Conservation (phyloP, 768 basidiomycete species). For the Auriscalpium vulgare region DNA sequence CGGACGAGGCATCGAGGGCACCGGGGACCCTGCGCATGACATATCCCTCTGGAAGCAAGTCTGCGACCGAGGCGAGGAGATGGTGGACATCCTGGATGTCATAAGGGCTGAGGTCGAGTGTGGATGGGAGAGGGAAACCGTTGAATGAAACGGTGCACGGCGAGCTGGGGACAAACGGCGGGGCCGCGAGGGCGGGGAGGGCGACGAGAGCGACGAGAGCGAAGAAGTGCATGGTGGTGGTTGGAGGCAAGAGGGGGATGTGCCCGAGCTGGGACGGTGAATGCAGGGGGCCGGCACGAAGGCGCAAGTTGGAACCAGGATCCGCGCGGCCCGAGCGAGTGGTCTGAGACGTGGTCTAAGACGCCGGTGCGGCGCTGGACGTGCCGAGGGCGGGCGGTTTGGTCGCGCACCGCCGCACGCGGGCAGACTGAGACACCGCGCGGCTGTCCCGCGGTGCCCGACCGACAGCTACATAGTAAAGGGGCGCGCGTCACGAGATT, state of each 20-base stretch:
- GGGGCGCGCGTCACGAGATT: too few species aligned
- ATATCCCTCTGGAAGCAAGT: not conserved
- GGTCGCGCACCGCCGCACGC: too few species aligned
- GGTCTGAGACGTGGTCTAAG: not conserved
- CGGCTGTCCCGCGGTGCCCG: not conserved
- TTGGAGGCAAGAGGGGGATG: not conserved
- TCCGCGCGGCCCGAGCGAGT: not conserved
- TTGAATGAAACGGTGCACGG: constrained; percentile 2
- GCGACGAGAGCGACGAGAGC: not conserved
- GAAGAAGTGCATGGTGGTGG: not conserved
- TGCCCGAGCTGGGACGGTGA: too few species aligned
- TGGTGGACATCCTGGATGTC: not conserved
- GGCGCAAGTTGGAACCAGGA: not conserved
- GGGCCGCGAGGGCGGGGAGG: not conserved
- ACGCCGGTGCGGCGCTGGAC: not conserved
- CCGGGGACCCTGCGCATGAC: not conserved
- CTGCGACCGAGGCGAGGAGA: constrained; percentile 1
- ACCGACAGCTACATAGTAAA: too few species aligned
- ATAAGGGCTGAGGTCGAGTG: not conserved
- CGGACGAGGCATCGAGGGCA: not conserved
- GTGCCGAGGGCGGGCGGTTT: too few species aligned
- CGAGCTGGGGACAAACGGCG: not conserved
- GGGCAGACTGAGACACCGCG: too few species aligned
- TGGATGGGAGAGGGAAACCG: not conserved
- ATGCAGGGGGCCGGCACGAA: not conserved